These are phyloP conservation scores for Solanum corneliomulleri DNA, from an alignment of 257 asterid species.

Conservation along the genomic window DNA sequence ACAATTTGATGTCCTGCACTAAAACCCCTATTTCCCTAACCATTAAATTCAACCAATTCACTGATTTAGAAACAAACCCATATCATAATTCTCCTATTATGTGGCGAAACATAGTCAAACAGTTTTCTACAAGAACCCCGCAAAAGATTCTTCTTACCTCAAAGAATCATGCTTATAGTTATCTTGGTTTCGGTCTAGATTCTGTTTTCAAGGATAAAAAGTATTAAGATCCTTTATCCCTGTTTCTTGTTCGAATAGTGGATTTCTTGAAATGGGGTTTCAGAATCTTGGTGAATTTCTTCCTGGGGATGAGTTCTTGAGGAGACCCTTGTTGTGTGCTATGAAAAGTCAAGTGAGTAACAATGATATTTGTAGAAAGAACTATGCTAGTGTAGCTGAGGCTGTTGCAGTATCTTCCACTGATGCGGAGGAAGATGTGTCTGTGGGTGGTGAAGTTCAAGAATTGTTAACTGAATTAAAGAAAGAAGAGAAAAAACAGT, in stretches of 20 bases:
- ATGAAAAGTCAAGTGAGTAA: slow-evolving; percentile 5
- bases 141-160: slow-evolving; percentile 6
- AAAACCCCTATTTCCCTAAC: slow-evolving; percentile 23
- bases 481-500: slow-evolving; percentile 41
- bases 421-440: slow-evolving; percentile 40
- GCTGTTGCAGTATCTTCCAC: slow-evolving; percentile 44
- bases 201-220: slow-evolving; percentile 8
- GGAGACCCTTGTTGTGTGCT: slow-evolving; percentile 7
- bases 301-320: slow-evolving; percentile 11
- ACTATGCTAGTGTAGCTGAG: slow-evolving; percentile 73
- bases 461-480: slow-evolving; percentile 43
- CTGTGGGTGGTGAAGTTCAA: slow-evolving; percentile 29
- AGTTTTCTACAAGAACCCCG: slow-evolving; percentile 22
- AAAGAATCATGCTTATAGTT: slow-evolving; percentile 22
- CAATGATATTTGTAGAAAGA: slow-evolving; percentile 23
- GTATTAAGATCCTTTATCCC: slow-evolving; percentile 22
- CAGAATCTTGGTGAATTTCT: slow-evolving; percentile 6
- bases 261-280: slow-evolving; percentile 21
- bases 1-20: slow-evolving; percentile 47
- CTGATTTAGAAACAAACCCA: slow-evolving; percentile 6
- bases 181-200: slow-evolving; percentile 26
- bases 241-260: slow-evolving; percentile 11
- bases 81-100: slow-evolving; percentile 36
- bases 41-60: slow-evolving; percentile 17
- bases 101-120: slow-evolving; percentile 60